Evolutionary conservation across 495 filamentous ascomycete species (phyloP).

Genomic region (Annulohypoxylon bovei): DNA sequence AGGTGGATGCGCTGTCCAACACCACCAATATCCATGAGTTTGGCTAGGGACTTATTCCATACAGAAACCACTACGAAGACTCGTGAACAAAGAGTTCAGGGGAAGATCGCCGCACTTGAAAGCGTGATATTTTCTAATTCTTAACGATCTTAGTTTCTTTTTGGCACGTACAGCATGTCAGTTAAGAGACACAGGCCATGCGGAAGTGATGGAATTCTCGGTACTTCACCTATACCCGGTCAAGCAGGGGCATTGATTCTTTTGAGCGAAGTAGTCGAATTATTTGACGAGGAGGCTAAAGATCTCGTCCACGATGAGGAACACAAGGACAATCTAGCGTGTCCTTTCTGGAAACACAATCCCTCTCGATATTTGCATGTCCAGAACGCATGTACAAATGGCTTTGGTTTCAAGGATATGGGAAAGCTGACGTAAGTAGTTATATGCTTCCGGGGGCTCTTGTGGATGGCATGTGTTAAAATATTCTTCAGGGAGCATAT

Average conservation of each 20-base stretch:
- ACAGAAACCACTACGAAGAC: background rate
- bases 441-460: background rate
- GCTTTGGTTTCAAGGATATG: constrained; percentile 31
- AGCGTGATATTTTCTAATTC: constrained; percentile 13
- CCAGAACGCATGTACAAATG: constrained; percentile 31
- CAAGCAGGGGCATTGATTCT: background rate
- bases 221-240: background rate
- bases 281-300: background rate
- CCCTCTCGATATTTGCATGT: constrained; percentile 26
- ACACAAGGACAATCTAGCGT: constrained; percentile 25
- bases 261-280: background rate
- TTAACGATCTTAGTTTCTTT: background rate
- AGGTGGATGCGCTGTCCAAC: constrained; percentile 39
- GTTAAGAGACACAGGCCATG: background rate
- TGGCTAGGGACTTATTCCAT: constrained; percentile 10
- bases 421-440: constrained; percentile 35
- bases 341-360: constrained; percentile 36
- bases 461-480: background rate
- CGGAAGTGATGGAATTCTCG: background rate
- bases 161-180: background rate
- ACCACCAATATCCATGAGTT: constrained; percentile 22
- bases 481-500: constrained; percentile 27
- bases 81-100: constrained; percentile 6
- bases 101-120: constrained; percentile 15
- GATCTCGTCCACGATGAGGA: constrained; percentile 5